These are phyloP conservation scores for Cercospora janseana DNA, from an alignment of 2,329 filamentous ascomycete genomes.

Conservation along the genomic window DNA sequence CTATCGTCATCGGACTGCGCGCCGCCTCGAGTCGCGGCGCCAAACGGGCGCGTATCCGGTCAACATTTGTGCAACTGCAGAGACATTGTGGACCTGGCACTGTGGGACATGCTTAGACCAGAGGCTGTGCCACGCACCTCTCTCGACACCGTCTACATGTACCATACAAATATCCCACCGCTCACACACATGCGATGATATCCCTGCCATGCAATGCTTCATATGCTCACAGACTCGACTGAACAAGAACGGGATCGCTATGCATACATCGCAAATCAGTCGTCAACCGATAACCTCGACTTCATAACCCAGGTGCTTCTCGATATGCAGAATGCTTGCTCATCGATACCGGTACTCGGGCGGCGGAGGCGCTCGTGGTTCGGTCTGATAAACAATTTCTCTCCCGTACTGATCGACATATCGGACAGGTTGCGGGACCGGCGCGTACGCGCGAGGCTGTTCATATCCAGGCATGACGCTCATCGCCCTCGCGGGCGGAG, in stretches of 20 bases:
- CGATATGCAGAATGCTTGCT: neutral
- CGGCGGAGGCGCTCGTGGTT: conserved; percentile 27
- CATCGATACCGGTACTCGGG: conserved; percentile 32
- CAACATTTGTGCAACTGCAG: conserved; percentile 2
- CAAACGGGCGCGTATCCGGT: neutral
- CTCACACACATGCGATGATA: too few species aligned
- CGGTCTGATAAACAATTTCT: conserved; percentile 31
- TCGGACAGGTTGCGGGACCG: conserved; percentile 30
- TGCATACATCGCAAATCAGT: too few species aligned
- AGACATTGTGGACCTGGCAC: too few species aligned
- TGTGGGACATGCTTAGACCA: too few species aligned
- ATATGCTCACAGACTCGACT: too few species aligned
- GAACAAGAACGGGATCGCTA: too few species aligned
- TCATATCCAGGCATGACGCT: conserved; percentile 42
- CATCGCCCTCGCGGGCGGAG: conserved; percentile 36
- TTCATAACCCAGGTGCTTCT: neutral
- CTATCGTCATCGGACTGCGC: conserved; percentile 4
- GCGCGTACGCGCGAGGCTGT: conserved; percentile 22
- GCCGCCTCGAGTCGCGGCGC: conserved; percentile 1
- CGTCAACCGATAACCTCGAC: too few species aligned
- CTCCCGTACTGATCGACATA: conserved; percentile 46
- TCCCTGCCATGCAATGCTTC: too few species aligned
- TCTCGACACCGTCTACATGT: too few species aligned
- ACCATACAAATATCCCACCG: too few species aligned
- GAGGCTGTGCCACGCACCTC: too few species aligned